phyloP scores from a whole-genome alignment of 192 early-diverging fungal species.

The Podila verticillata region DNA sequence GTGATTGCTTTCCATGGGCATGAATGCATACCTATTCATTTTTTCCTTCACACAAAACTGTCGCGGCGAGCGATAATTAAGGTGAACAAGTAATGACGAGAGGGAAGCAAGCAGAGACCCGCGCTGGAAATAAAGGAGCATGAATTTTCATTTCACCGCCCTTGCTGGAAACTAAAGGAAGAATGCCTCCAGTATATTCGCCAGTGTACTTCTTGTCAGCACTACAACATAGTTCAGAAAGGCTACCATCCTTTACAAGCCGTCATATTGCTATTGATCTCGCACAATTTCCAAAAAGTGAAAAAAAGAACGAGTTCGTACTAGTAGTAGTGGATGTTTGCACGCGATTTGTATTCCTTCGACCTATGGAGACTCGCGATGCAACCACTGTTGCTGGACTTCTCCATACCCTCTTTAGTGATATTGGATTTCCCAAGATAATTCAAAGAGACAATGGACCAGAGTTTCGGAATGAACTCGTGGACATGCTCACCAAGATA shows the following conservation, averaged over 20 bases:
- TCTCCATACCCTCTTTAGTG: constrained; percentile 26
- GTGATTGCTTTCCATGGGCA: no score
- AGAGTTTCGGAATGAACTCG: constrained; percentile 54
- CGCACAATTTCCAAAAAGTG: constrained; percentile 8
- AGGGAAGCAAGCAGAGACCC: no score
- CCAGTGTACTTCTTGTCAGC: constrained; percentile 25
- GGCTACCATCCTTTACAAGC: constrained; percentile 26
- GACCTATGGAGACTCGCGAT: constrained; percentile 8
- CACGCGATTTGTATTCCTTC: constrained; percentile 33
- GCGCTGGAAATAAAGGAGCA: no score
- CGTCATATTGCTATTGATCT: constrained; percentile 38
- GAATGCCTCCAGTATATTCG: constrained; percentile 20
- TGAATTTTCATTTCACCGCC: no score
- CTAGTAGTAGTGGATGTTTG: constrained; percentile 49
- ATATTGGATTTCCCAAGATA: constrained; percentile 35
- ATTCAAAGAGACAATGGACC: constrained; percentile 51
- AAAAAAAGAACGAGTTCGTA: not conserved
- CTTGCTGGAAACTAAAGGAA: constrained; percentile 8
- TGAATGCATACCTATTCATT: no score
- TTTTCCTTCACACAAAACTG: no score
- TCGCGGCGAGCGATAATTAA: no score
- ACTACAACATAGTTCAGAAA: constrained; percentile 29
- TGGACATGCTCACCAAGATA: constrained; percentile 10
- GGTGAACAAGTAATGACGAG: no score
- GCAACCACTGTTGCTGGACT: constrained; percentile 3